A percentile compares a stretch with the other conserved stretches of the same genome.
Evolutionary conservation across 306 rosid species (phyloP).

Genomic region (Quercus glauca): DNA sequence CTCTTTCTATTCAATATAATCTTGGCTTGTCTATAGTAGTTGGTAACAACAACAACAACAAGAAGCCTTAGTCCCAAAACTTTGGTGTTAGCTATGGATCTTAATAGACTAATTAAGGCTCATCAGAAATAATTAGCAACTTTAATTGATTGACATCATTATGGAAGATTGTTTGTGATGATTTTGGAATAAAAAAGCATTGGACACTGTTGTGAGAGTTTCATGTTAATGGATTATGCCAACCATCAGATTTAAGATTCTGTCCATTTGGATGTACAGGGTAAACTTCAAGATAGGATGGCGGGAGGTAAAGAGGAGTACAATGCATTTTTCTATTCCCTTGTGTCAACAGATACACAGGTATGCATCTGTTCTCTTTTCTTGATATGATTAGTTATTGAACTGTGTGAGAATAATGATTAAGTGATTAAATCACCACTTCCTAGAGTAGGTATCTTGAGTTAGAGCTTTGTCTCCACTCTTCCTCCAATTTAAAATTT

Average conservation of each 20-base stretch:
- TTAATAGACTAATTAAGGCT: too few species aligned
- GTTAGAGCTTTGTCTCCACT: too few species aligned
- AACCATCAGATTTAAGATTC: slow-evolving; percentile 11
- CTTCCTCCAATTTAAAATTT: too few species aligned
- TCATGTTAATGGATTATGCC: slow-evolving; percentile 6
- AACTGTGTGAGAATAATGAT: neutral
- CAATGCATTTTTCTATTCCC: slow-evolving; percentile 97
- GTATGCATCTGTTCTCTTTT: slow-evolving; percentile 32
- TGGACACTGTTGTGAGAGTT: neutral
- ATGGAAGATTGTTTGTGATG: neutral
- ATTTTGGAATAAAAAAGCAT: neutral
- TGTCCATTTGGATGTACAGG: slow-evolving; percentile 53
- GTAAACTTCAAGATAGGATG: slow-evolving; percentile 93
- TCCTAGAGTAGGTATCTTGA: too few species aligned
- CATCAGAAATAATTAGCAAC: neutral
- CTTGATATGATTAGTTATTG: slow-evolving; percentile 4
- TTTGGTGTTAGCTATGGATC: too few species aligned
- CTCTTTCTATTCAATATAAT: neutral
- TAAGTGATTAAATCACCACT: too few species aligned
- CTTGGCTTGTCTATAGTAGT: neutral
- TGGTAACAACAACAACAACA: neutral
- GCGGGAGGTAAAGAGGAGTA: slow-evolving; percentile 98
- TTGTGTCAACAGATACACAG: slow-evolving; percentile 97
- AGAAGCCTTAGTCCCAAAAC: too few species aligned
- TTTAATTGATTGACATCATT: neutral